Evolutionary conservation across 495 filamentous ascomycete species (phyloP), one percentile per base, ranked within the genome.

Genomic region (Annulohypoxylon moriforme): DNA sequence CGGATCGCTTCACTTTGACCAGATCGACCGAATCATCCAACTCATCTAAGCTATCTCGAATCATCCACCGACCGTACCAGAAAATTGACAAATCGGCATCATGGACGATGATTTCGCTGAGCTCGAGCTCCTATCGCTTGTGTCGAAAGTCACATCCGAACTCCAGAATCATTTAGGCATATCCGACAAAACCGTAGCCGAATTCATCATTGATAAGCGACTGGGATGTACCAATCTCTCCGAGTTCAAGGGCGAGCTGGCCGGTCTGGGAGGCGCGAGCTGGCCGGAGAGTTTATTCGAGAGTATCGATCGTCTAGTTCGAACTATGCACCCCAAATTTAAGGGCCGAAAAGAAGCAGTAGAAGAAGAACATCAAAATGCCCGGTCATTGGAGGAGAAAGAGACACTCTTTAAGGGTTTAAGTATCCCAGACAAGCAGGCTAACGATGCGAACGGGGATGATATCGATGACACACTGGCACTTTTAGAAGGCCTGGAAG

Each of bases 401-500:
- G 87, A 89, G 36, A 89, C 90, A 31, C 86, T 97, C 20, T 98
- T 98, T 77, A 95, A 90, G 75, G 96, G 96, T 0, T 85, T 99
- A 57, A 89, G 94, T 11, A 86, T 99, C 42, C 94, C 96, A 31
- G 94, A 99, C 79, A 89, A 88, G 75, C 89, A 90, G 57, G 82
- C 87, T 81, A 14, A 84, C 87, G 24, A 84, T 88, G 16, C 62
- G 78, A 71, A 31, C 6, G 74, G 77, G 53, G 89, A 89, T 75
- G 90, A 89, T 27, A 93, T 98, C 79, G 96, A 98, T 75, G 96
- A 99, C 79, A 97, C 96, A 6, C 89, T 99, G 76, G 94, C 93
- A 4, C 87, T 95, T 78, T 81, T 99, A 20, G 96, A 98, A 77
- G 90, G 91, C 16, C 82, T 98, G 42, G 94, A 93, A 58, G 87